Conservation (phyloP, 805 yeast genomes). For the Komagataella ulmi region DNA sequence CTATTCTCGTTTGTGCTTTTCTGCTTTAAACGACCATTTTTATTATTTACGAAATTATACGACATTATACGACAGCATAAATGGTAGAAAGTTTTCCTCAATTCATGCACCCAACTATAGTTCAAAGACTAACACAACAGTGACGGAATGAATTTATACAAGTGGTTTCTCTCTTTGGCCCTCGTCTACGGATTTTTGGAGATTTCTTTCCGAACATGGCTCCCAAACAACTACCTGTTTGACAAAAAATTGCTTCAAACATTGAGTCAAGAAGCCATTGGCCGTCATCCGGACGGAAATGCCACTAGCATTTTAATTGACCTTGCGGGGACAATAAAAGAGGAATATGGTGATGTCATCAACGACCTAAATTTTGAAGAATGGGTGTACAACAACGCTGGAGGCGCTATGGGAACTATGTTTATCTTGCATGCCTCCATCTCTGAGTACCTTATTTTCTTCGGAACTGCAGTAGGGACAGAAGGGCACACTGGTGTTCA, state of each 20-base stretch:
- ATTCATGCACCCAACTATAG: background rate
- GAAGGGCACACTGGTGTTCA: slow-evolving; percentile 96
- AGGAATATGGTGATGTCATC: slow-evolving; percentile 60
- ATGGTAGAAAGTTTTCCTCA: background rate
- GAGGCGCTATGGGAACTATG: slow-evolving; percentile 98
- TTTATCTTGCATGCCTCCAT: slow-evolving; percentile 88
- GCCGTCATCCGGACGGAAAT: slow-evolving; percentile 39
- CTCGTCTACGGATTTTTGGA: background rate
- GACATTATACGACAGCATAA: background rate
- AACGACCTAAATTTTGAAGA: slow-evolving; percentile 64
- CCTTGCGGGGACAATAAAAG: slow-evolving; percentile 43
- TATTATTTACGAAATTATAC: background rate
- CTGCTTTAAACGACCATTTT: background rate
- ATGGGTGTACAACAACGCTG: slow-evolving; percentile 97
- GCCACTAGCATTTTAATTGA: slow-evolving; percentile 51
- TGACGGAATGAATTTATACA: background rate
- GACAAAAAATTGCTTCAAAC: slow-evolving; percentile 48
- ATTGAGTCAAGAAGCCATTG: slow-evolving; percentile 42
- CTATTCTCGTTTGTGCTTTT: no score
- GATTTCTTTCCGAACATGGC: slow-evolving; percentile 24
- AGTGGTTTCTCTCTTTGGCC: background rate
- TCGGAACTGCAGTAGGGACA: slow-evolving; percentile 88
- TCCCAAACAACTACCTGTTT: slow-evolving; percentile 60
- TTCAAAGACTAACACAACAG: background rate
- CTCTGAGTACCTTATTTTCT: slow-evolving; percentile 83